Evolutionary conservation across 352 stramenopile genomes (phyloP).

Genomic region (Phytophthora crassamura): DNA sequence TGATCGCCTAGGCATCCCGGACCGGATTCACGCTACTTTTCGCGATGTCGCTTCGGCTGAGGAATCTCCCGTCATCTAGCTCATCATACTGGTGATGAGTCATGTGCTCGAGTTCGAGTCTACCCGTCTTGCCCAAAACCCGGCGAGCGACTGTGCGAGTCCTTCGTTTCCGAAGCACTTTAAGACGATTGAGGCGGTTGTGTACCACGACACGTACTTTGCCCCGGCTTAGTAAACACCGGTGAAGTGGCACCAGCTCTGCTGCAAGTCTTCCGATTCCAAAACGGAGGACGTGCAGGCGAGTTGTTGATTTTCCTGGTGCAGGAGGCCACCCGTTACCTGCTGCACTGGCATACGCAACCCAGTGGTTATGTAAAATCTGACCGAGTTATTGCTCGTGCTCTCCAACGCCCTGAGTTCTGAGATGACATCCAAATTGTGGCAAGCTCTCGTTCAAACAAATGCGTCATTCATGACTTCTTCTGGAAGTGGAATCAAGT

Average conservation of each 20-base stretch:
- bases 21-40: constrained; percentile 57
- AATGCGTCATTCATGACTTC: constrained; percentile 66
- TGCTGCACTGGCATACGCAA: constrained; percentile 85
- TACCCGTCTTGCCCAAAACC: constrained; percentile 59
- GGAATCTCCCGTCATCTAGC: constrained; percentile 54
- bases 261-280: constrained; percentile 70
- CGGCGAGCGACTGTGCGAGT: constrained; percentile 65
- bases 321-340: constrained; percentile 68
- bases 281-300: constrained; percentile 52
- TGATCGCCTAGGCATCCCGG: constrained; percentile 74
- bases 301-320: constrained; percentile 80
- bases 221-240: constrained; percentile 51
- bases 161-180: constrained; percentile 83
- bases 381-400: constrained; percentile 79
- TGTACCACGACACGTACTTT: constrained; percentile 83
- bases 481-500: constrained; percentile 21
- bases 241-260: constrained; percentile 52
- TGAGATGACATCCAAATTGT: no score
- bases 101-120: constrained; percentile 77
- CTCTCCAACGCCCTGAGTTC: constrained; percentile 67
- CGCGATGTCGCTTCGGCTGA: constrained; percentile 22
- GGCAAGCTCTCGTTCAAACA: constrained; percentile 76
- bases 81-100: constrained; percentile 75
- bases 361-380: constrained; percentile 84
- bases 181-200: constrained; percentile 72